phyloP scores from a whole-genome alignment of 2,329 filamentous ascomycete species.

The Penicillium sumatraense region DNA sequence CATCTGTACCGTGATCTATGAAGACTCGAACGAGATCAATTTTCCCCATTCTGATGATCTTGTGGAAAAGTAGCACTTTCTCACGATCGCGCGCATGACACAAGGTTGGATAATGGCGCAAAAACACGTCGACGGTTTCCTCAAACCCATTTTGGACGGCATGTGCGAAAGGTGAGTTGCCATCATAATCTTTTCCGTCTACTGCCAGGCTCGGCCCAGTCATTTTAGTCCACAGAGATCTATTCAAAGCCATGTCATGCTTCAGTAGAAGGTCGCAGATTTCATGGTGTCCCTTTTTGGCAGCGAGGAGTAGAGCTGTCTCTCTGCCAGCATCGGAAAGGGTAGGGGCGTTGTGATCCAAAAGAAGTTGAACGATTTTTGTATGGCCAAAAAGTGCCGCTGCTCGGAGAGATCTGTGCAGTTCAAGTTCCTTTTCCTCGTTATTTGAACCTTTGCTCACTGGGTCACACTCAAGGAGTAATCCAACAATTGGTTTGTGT shows the following conservation, averaged over 20 bases:
- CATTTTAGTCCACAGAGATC: constrained; percentile 5
- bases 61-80: background rate
- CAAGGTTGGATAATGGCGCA: constrained; percentile 3
- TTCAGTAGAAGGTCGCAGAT: constrained; percentile 9
- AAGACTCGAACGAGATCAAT: constrained; percentile 5
- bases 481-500: constrained; percentile 4
- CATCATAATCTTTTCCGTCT: background rate
- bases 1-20: constrained; percentile 4
- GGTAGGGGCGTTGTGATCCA: background rate
- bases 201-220: constrained; percentile 6
- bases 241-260: constrained; percentile 3
- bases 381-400: background rate
- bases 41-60: background rate
- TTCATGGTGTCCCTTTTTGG: constrained; percentile 5
- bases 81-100: background rate
- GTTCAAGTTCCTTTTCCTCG: background rate
- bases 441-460: background rate
- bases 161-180: constrained; percentile 2
- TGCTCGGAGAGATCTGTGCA: background rate
- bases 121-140: constrained; percentile 5
- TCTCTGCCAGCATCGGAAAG: background rate
- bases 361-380: constrained; percentile 7
- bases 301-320: constrained; percentile 3
- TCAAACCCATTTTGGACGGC: constrained; percentile 1
- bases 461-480: constrained; percentile 6